Conservation (phyloP, 768 basidiomycete genomes). For the Serpula lacrymans region DNA sequence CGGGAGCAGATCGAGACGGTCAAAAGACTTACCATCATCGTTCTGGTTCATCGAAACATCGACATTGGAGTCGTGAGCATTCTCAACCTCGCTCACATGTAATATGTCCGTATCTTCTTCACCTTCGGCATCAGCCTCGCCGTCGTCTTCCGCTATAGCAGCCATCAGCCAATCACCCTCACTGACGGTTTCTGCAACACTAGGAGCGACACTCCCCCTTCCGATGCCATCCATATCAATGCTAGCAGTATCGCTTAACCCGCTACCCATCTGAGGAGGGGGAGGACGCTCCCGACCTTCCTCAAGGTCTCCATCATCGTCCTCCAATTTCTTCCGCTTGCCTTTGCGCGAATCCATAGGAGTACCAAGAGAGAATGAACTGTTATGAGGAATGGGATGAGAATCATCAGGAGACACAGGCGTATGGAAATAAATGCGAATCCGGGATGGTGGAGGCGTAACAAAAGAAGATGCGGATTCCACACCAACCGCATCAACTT, state of each 20-base stretch:
- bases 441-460: conserved; percentile 67
- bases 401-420: conserved; percentile 81
- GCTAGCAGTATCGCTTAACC: conserved; percentile 53
- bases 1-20: conserved; percentile 31
- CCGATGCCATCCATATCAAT: conserved; percentile 56
- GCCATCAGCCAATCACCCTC: conserved; percentile 90
- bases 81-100: conserved; percentile 40
- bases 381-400: conserved; percentile 66
- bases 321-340: conserved; percentile 86
- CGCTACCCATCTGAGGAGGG: conserved; percentile 48
- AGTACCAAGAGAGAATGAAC: conserved; percentile 35
- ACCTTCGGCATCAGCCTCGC: conserved; percentile 44
- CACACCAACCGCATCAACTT: conserved; percentile 21
- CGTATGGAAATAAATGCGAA: conserved; percentile 91
- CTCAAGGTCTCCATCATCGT: conserved; percentile 80
- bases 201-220: conserved; percentile 61
- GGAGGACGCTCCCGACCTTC: conserved; percentile 67
- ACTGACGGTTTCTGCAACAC: conserved; percentile 57
- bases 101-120: conserved; percentile 45
- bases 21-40: conserved; percentile 53
- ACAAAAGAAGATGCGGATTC: conserved; percentile 22
- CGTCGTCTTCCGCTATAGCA: conserved; percentile 74
- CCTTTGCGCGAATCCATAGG: conserved; percentile 68
- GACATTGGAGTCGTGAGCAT: conserved; percentile 35
- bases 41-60: conserved; percentile 29